A percentile compares a stretch with the other conserved stretches of the same genome.
phyloP scores from a whole-genome alignment of 371 early-diverging fungal species.

The Circinella umbellata region DNA sequence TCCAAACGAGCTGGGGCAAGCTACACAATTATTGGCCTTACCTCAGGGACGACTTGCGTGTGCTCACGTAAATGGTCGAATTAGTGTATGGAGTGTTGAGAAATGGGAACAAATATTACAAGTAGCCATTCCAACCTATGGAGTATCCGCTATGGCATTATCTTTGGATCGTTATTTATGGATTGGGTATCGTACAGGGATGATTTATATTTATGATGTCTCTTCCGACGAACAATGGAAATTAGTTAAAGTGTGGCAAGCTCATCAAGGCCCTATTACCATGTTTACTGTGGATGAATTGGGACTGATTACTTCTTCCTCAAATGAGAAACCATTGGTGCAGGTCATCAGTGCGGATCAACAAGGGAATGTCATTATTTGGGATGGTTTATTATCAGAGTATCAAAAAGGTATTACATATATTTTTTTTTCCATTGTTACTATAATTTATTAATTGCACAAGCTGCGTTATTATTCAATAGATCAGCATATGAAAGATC shows the following conservation, averaged over 20 bases:
- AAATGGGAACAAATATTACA: slow-evolving; percentile 47
- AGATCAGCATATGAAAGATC: slow-evolving; percentile 38
- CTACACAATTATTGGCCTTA: slow-evolving; percentile 61
- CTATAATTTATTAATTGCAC: background rate
- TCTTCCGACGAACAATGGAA: slow-evolving; percentile 50
- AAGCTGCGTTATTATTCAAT: background rate
- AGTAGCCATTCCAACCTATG: slow-evolving; percentile 65
- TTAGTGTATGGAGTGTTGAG: slow-evolving; percentile 72
- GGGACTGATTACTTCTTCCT: slow-evolving; percentile 25
- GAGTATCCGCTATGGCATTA: slow-evolving; percentile 65
- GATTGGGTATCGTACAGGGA: slow-evolving; percentile 80
- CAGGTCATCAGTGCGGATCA: slow-evolving; percentile 66
- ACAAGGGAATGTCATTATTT: slow-evolving; percentile 67
- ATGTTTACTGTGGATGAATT: slow-evolving; percentile 62
- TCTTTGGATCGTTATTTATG: slow-evolving; percentile 74
- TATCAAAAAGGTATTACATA: slow-evolving; percentile 63
- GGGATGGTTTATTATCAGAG: slow-evolving; percentile 74
- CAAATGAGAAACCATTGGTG: slow-evolving; percentile 17
- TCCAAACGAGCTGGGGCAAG: slow-evolving; percentile 58
- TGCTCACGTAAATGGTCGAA: slow-evolving; percentile 82
- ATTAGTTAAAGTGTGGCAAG: slow-evolving; percentile 74
- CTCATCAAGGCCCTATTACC: slow-evolving; percentile 62
- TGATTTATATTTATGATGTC: slow-evolving; percentile 76
- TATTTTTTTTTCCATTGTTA: background rate
- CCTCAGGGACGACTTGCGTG: slow-evolving; percentile 60